These are phyloP conservation scores for Suillus placidus DNA, from an alignment of 768 basidiomycete species.

Conservation along the genomic window DNA sequence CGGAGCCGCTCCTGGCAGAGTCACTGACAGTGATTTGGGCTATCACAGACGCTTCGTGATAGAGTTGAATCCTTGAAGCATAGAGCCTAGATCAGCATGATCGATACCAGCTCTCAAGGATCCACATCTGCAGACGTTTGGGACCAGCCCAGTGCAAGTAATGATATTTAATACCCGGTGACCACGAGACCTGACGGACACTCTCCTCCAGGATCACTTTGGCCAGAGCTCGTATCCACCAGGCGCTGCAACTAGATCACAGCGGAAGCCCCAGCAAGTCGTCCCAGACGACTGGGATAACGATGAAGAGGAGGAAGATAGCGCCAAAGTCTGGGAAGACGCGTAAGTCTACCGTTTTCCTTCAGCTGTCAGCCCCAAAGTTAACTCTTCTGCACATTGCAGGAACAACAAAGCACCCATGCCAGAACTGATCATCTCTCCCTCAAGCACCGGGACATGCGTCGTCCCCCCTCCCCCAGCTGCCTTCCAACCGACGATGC, in stretches of 20 bases:
- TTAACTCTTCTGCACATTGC: conserved; percentile 6
- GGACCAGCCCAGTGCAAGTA: conserved; percentile 14
- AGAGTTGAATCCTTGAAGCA: neutral
- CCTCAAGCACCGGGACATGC: conserved; percentile 39
- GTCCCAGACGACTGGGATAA: conserved; percentile 65
- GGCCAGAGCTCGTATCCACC: neutral
- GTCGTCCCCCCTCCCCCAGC: conserved; percentile 53
- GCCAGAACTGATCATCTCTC: conserved; percentile 59
- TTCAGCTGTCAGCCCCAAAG: conserved; percentile 1
- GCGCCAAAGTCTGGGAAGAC: conserved; percentile 64
- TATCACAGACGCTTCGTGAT: conserved; percentile 1
- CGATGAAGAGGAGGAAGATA: conserved; percentile 46
- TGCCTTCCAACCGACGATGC: conserved; percentile 63
- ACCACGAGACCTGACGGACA: neutral
- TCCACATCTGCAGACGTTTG: conserved; percentile 14
- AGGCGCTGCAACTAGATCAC: neutral
- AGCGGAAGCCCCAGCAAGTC: conserved; percentile 9
- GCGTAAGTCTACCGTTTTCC: conserved; percentile 53
- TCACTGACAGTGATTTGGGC: neutral
- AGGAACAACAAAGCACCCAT: conserved; percentile 69
- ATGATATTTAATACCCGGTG: neutral
- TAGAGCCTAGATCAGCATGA: conserved; percentile 2
- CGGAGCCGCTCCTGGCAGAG: neutral
- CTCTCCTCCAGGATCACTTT: conserved; percentile 9
- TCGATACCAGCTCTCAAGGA: conserved; percentile 7